Base-by-base conservation (phyloP, 169 alveolate species). In the Babesia ovis region DNA sequence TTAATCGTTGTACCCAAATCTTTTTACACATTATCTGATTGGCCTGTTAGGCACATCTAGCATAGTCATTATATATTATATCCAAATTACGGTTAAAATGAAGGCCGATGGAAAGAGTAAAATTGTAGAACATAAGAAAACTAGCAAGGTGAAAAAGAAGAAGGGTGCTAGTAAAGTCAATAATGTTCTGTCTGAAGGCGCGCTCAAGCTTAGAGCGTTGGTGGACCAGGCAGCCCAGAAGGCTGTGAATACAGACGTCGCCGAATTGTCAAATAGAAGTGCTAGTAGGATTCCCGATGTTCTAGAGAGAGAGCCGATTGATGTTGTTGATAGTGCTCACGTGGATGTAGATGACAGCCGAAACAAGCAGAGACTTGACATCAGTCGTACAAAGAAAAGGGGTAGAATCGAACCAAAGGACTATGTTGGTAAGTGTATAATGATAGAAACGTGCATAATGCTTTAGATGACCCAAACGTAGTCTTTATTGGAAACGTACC, bases 401-500 rank as follows among this genome's bases (percentile, higher is more conserved):
- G 18, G 39, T 12, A 64, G 22, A 48, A 56, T 18, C 2, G 53
- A 23, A n/a, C 34, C 60, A 4, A 64, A 64, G 61, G 61, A 29
- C 31, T 64, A 64, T 37, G 25, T 48, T 11, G 74, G 74, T 64
- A 64, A 0, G 74, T 45, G 5, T 0, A 1, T 4, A 2, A n/a
- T 18, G 2, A 1, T 3, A 35, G 27, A 4, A 16, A 1, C 4
- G 35, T 14, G 2, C 25, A 23, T 20, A 57, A 48, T 61, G 48
- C 48, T 50, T 41, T 51, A 81, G 83, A 83, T 39, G 35, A 77
- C 31, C 45, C 83, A 53, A 75, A 75, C 23, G 85, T 73, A 39
- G 83, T 83, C 22, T 79, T 83, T 48, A 76, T 73, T 41, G 89
- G 86, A 53, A 86, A 87, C 71, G 87, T 77, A 34, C 85, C 88